phyloP scores from a whole-genome alignment of 176 grass and related monocot genomes.

The Cocos nucifera region DNA sequence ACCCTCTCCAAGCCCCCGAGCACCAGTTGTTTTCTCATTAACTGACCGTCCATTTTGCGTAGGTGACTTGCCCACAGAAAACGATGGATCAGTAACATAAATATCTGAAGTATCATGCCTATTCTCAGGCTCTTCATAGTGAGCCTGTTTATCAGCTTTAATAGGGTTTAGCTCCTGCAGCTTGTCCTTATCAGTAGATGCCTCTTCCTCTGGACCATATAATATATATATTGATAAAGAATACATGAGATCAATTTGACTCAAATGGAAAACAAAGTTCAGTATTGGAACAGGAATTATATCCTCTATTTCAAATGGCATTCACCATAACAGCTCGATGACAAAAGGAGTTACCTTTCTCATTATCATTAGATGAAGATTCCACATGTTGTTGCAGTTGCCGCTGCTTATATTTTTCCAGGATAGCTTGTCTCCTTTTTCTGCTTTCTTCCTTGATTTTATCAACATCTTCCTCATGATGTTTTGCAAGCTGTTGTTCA shows the following conservation, averaged over 20 bases:
- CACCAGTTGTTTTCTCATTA: conserved; percentile 21
- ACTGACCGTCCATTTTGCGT: conserved; percentile 24
- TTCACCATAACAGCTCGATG: no score
- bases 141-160: conserved; percentile 1
- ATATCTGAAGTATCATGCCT: conserved; percentile 47
- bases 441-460: conserved; percentile 97
- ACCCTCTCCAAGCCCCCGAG: conserved; percentile 75
- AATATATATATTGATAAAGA: no score
- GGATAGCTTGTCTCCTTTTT: conserved; percentile 86
- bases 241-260: no score
- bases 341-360: conserved; percentile 40
- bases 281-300: no score
- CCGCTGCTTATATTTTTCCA: conserved; percentile 67
- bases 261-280: no score
- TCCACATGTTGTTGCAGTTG: conserved; percentile 46
- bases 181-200: conserved; percentile 8
- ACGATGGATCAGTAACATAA: conserved; percentile 39
- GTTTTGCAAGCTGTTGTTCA: conserved; percentile 80
- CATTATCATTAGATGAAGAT: conserved; percentile 29
- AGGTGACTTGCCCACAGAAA: conserved; percentile 69
- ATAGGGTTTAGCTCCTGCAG: conserved; percentile 5
- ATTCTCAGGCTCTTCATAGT: conserved; percentile 24
- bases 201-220: conserved; percentile 14
- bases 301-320: no score
- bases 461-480: conserved; percentile 85